phyloP scores from a whole-genome alignment of 352 stramenopile species.

The Globisporangium middletonii region DNA sequence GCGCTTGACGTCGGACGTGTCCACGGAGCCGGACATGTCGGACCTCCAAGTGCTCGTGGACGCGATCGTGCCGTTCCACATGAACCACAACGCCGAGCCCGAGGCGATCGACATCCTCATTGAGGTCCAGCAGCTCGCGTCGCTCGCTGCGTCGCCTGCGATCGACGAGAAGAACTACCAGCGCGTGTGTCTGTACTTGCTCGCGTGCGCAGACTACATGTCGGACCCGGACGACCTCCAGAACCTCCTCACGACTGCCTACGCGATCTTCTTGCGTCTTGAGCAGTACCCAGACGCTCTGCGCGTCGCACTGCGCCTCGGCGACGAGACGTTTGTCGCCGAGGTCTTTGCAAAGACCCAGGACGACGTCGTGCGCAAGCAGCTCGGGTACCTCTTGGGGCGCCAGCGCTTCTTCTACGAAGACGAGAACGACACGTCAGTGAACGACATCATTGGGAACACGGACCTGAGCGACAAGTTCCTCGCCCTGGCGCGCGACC shows the following conservation, averaged over 20 bases:
- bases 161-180: slow-evolving; percentile 99
- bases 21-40: slow-evolving; percentile 59
- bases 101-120: slow-evolving; percentile 99
- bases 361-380: slow-evolving; percentile 57
- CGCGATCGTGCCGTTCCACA: slow-evolving; percentile 98
- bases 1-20: slow-evolving; percentile 47
- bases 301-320: slow-evolving; percentile 94
- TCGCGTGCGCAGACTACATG: slow-evolving; percentile 98
- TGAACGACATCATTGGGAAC: slow-evolving; percentile 97
- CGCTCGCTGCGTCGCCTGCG: slow-evolving; percentile 88
- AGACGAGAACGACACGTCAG: slow-evolving; percentile 87
- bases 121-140: slow-evolving; percentile 96
- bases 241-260: slow-evolving; percentile 90
- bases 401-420: slow-evolving; percentile 93
- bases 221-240: slow-evolving; percentile 96
- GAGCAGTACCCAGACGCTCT: slow-evolving; percentile 95
- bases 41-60: slow-evolving; percentile 96
- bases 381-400: slow-evolving; percentile 97
- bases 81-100: slow-evolving; percentile 98
- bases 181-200: slow-evolving; percentile 97
- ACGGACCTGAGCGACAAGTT: slow-evolving; percentile 96
- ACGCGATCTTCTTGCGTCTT: slow-evolving; percentile 93
- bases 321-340: slow-evolving; percentile 69
- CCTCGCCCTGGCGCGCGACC: slow-evolving; percentile 93
- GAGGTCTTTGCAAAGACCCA: slow-evolving; percentile 79